Evolutionary conservation across 208 protist genomes (phyloP), one percentile per base, ranked within the genome.

Genomic region (Trypanosoma scelopori): DNA sequence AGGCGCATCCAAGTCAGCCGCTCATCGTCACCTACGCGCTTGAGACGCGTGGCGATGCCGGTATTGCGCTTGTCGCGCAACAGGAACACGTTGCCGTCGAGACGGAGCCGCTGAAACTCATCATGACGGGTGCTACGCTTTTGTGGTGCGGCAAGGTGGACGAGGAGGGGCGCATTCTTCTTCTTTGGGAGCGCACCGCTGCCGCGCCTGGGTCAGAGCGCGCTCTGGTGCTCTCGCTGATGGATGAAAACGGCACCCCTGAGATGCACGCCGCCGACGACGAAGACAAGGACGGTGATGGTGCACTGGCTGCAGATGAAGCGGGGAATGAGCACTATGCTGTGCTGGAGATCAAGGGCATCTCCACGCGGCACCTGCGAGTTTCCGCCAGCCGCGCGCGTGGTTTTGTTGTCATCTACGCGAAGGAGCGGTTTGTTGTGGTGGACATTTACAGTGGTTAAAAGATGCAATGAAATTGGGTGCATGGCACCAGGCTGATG

Each of bases 361-460:
- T 87, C 65, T 74, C 71, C 32, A 65, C 55, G 7, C 68, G 56
- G 13, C 75, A 76, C 22, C 63, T 91, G 42, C 71, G 71, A 23
- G 76, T 71, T 27, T 86, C 81, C 27, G 75, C 90, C 27, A 91
- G 88, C 60, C 60, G 74, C 7, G 71, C 70, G 9, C 74, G 85
- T 23, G 81, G 82, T 50, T 94, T 94, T 65, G 71, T 68, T 59
- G 88, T 94, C 4, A 53, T 94, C 9, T 84, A 76, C 20, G 74
- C 73, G 9, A 65, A 76, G 18, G 58, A 84, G 39, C 78, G 81
- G 47, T 90, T 89, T 56, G 57, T 94, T 27, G 79, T 94, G 3
- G 28, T 94, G 22, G 85, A 90, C 48, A 71, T 94, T 18, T 90
- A 88, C 70, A 71, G 78, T 25, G 56, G 42, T 25, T 75, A 50